phyloP scores from a whole-genome alignment of 257 asterid species.

The Leonotis leonurus region DNA sequence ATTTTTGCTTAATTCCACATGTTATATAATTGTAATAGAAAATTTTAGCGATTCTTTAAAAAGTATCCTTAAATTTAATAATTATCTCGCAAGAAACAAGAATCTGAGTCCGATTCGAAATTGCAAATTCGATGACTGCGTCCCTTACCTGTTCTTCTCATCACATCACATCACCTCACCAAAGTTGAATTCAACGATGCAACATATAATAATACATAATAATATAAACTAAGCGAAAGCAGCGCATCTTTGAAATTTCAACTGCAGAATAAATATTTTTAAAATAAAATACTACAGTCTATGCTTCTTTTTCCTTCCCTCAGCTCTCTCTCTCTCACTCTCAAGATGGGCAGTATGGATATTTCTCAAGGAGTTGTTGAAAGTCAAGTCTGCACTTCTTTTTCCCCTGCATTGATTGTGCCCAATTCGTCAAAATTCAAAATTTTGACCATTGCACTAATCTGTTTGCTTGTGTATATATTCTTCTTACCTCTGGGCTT shows the following conservation, averaged over 20 bases:
- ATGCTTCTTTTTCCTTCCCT: background rate
- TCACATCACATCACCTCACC: conserved; percentile 7
- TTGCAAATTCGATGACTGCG: conserved; percentile 2
- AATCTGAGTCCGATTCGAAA: background rate
- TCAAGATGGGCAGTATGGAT: background rate
- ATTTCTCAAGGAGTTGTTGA: conserved; percentile 24
- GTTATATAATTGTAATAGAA: too few species aligned
- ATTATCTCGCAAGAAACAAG: background rate
- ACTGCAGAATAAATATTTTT: background rate
- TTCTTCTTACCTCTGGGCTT: conserved; percentile 2
- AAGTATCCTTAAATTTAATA: too few species aligned
- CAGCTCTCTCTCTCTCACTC: background rate
- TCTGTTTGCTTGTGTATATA: background rate
- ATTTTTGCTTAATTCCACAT: too few species aligned
- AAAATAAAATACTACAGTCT: background rate
- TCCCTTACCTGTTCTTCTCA: conserved; percentile 12
- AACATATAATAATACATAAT: background rate
- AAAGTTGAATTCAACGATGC: conserved; percentile 25
- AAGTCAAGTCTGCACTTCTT: conserved; percentile 40
- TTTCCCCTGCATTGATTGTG: conserved; percentile 10
- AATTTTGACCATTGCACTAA: conserved; percentile 11
- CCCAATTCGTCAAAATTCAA: conserved; percentile 20
- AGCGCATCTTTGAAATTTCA: conserved; percentile 40
- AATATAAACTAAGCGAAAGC: conserved; percentile 1
- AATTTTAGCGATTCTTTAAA: too few species aligned